Conservation (phyloP, 108 stramenopile species). For the Cylindrotheca fusiformis region DNA sequence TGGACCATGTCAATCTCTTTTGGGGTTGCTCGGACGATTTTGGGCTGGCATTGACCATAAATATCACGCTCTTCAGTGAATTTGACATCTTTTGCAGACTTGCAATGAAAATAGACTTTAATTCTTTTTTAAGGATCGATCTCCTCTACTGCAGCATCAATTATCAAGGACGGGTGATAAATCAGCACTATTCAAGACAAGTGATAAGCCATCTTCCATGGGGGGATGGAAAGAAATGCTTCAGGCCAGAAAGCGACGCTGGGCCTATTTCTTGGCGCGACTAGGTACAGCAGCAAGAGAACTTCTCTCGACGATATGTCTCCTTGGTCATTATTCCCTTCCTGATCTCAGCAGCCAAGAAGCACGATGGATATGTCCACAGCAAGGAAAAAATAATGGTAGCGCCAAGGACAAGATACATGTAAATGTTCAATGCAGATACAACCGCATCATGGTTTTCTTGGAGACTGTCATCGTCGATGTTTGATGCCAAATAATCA, state of each 20-base stretch:
- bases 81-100: background rate
- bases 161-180: background rate
- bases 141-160: background rate
- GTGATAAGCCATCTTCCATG: background rate
- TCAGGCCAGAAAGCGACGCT: background rate
- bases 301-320: slow-evolving; percentile 35
- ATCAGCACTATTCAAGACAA: background rate
- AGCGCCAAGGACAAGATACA: background rate
- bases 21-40: too few relatives aligned
- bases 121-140: too few relatives aligned
- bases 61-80: too few relatives aligned
- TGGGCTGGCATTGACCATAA: too few relatives aligned
- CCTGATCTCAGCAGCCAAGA: slow-evolving; percentile 29
- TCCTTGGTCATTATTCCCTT: slow-evolving; percentile 31
- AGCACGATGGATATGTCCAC: slow-evolving; percentile 23
- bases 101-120: background rate
- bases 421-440: background rate
- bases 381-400: slow-evolving; percentile 7
- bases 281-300: slow-evolving; percentile 22
- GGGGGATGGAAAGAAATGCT: background rate
- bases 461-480: background rate
- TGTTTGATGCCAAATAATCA: background rate
- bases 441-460: background rate
- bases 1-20: too few relatives aligned
- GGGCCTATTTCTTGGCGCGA: background rate